phyloP scores from a whole-genome alignment of 2,329 filamentous ascomycete species.

The Aotearoamyces nothofagi region DNA sequence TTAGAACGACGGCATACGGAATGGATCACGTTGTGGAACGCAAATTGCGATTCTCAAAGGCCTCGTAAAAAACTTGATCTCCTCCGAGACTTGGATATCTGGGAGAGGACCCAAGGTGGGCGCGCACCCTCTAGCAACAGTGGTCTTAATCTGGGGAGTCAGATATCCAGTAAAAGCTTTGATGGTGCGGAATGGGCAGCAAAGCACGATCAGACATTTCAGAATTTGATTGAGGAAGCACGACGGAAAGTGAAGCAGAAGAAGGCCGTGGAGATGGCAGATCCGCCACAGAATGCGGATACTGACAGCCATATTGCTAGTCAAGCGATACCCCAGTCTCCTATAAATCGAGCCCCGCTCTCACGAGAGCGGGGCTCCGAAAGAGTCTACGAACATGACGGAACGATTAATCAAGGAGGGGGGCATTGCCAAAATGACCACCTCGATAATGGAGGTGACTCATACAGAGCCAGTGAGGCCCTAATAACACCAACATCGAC shows the following conservation, averaged over 20 bases:
- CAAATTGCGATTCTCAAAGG: slow-evolving; percentile 74
- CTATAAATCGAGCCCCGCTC: too few species aligned
- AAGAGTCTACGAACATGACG: too few species aligned
- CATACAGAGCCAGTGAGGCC: too few species aligned
- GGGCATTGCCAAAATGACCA: too few species aligned
- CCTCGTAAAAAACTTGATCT: slow-evolving; percentile 60
- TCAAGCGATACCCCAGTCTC: too few species aligned
- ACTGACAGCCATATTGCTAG: too few species aligned
- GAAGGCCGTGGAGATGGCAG: too few species aligned
- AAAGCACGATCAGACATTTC: slow-evolving; percentile 62
- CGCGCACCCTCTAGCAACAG: slow-evolving; percentile 28
- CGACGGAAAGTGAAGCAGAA: slow-evolving; percentile 27
- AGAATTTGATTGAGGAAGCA: slow-evolving; percentile 64
- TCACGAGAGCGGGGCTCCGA: too few species aligned
- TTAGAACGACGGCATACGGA: slow-evolving; percentile 75
- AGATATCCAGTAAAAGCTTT: slow-evolving; percentile 79
- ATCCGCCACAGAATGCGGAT: too few species aligned
- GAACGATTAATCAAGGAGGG: too few species aligned
- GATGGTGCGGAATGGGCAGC: slow-evolving; percentile 63
- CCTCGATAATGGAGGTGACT: too few species aligned
- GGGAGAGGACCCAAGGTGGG: slow-evolving; percentile 73
- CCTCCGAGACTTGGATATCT: slow-evolving; percentile 63
- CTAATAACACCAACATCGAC: too few species aligned
- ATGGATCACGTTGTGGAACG: slow-evolving; percentile 93
- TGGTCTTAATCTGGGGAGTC: slow-evolving; percentile 24